Base-by-base conservation (phyloP, 1,139 yeast genomes). In the Protomyces inouyei region DNA sequence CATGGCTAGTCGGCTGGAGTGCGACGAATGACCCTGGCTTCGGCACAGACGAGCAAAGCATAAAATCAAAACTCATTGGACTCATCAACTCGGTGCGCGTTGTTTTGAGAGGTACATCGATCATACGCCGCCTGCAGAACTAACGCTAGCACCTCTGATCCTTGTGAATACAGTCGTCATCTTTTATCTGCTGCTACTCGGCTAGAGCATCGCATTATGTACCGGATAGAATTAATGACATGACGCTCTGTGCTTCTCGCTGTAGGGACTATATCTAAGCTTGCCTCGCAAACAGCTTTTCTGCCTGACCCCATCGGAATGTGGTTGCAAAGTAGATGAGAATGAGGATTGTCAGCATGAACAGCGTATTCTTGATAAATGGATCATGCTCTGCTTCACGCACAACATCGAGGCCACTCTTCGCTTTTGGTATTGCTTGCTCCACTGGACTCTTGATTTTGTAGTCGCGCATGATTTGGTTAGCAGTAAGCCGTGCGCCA, bases 141-240 rank as follows among this genome's bases (percentile, higher is more conserved):
- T 43, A 43, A 43, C 25, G 14, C 0, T 21, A 80, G 83, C 89
- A 45, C 92, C 95, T 21, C 78, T 88, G 69, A 87, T 88, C 65
- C 83, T 83, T 21, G 79, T 87, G 56, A 88, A 88, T 72, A 76
- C 85, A 8, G 67, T 85, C 52, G 88, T 88, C 52, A 87, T 88
- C 65, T 69, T 85, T 32, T 88, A 88, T 76, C 93, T 88, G 74
- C 75, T 88, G 71, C 74, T 88, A n/a, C 77, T 88, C 69, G 96
- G 96, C 64, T 43, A 43, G 48, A 21, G 25, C 21, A 43, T 18
- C 12, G 25, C 48, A 43, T 9, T 4, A n/a, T 16, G 16, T 5
- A 18, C 48, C 5, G 5, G 32, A 28, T 28, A 37, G 14, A 37
- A 3, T 37, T 37, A 43, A 43, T 43, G 48, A 43, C 14, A 43